Evolutionary conservation across 768 basidiomycete genomes (phyloP).

Genomic region (Tephrocybe rancida): DNA sequence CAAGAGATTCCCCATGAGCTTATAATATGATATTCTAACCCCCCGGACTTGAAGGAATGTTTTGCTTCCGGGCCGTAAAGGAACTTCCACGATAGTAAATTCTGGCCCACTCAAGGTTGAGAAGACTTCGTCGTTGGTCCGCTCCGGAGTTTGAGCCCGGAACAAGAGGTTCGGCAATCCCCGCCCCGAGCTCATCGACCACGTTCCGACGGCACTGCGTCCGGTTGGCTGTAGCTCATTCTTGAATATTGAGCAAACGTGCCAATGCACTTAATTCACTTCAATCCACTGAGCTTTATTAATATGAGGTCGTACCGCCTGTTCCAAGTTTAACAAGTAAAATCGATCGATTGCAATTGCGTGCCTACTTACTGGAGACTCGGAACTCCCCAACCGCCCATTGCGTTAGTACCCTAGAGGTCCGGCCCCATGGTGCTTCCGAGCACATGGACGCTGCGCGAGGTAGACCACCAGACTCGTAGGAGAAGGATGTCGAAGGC

Average conservation of each 20-base stretch:
- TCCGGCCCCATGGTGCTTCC: background rate
- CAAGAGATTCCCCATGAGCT: background rate
- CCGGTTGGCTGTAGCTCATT: background rate
- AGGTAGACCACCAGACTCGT: too few species aligned
- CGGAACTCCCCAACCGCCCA: too few species aligned
- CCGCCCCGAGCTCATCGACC: background rate
- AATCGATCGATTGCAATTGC: too few species aligned
- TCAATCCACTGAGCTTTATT: too few species aligned
- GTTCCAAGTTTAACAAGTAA: too few species aligned
- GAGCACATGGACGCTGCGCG: too few species aligned
- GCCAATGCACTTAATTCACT: background rate
- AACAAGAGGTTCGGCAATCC: background rate
- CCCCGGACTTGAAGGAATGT: conserved; percentile 13
- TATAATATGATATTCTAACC: conserved; percentile 4
- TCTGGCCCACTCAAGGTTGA: background rate
- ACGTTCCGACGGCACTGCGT: background rate
- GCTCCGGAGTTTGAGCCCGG: background rate
- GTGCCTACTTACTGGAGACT: too few species aligned
- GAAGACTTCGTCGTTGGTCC: background rate
- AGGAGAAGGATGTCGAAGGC: background rate
- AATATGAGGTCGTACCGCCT: too few species aligned
- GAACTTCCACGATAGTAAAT: background rate
- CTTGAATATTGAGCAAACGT: background rate
- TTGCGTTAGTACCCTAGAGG: background rate
- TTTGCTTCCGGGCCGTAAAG: conserved; percentile 19